A percentile compares a stretch with the other conserved stretches of the same genome.
phyloP scores from a whole-genome alignment of 805 yeast genomes.

The Candida boidinii region DNA sequence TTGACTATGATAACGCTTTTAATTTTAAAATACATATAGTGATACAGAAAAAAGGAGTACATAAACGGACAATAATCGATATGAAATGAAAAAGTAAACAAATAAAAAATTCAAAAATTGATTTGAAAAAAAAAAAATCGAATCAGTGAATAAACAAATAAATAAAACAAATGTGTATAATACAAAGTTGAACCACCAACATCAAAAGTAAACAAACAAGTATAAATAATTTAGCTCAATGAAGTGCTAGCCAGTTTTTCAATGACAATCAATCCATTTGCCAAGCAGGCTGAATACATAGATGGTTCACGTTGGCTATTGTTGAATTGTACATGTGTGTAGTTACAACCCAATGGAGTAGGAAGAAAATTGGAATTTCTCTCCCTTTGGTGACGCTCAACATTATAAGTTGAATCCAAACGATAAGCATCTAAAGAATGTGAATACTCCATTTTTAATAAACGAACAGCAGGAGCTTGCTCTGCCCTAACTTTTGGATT shows the following conservation, averaged over 20 bases:
- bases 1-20: neutral
- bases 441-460: constrained; percentile 15
- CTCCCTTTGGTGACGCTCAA: constrained; percentile 2
- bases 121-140: too few relatives aligned
- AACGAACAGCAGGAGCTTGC: constrained; percentile 6
- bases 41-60: too few relatives aligned
- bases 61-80: too few relatives aligned
- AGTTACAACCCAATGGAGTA: constrained; percentile 12
- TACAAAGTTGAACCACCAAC: neutral
- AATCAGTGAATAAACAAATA: neutral
- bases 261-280: constrained; percentile 20
- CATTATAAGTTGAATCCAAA: constrained; percentile 13
- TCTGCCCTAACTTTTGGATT: constrained; percentile 4
- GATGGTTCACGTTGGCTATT: constrained; percentile 12
- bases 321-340: too few relatives aligned
- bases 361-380: constrained; percentile 11
- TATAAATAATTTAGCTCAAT: too few relatives aligned
- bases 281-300: constrained; percentile 16
- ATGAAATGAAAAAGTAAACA: too few relatives aligned
- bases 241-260: constrained; percentile 15
- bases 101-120: too few relatives aligned
- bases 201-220: neutral
- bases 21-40: neutral
- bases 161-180: neutral
- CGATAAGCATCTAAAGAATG: constrained; percentile 10